Percentiles rank a stretch among this genome's conserved stretches.
phyloP scores from a whole-genome alignment of 192 early-diverging fungal species.

The Oehlia diaphana region DNA sequence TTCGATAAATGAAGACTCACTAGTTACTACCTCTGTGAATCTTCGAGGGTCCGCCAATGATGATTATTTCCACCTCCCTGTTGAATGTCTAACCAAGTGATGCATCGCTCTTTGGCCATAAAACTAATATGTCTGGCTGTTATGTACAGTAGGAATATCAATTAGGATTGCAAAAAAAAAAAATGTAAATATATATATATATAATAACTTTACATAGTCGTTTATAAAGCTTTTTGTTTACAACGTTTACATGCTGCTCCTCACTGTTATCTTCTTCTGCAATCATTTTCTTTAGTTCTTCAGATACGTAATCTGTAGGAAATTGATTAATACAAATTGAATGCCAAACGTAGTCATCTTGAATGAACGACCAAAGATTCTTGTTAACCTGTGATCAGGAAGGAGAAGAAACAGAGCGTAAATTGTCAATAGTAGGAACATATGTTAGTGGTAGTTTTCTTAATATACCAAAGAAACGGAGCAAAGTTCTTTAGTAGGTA shows the following conservation, averaged over 20 bases:
- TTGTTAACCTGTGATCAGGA: background rate
- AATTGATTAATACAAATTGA: background rate
- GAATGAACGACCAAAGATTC: background rate
- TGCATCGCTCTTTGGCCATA: background rate
- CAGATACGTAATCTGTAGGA: background rate
- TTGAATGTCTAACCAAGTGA: background rate
- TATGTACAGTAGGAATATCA: background rate
- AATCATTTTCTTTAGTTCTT: background rate
- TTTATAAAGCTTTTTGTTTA: background rate
- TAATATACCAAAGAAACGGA: slow-evolving; percentile 11
- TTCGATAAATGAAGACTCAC: background rate
- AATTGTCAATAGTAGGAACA: background rate
- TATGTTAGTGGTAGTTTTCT: background rate
- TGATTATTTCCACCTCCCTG: background rate
- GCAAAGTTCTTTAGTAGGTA: background rate
- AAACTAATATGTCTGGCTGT: background rate
- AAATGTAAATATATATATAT: background rate
- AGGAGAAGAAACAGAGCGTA: background rate
- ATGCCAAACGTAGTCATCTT: slow-evolving; percentile 5
- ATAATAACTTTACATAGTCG: background rate
- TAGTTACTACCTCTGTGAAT: background rate
- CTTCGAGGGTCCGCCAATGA: background rate
- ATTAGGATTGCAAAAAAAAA: background rate
- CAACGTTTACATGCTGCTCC: background rate
- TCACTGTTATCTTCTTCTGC: background rate